phyloP scores from a whole-genome alignment of 2,329 filamentous ascomycete genomes.

The Ophiostoma sp. region DNA sequence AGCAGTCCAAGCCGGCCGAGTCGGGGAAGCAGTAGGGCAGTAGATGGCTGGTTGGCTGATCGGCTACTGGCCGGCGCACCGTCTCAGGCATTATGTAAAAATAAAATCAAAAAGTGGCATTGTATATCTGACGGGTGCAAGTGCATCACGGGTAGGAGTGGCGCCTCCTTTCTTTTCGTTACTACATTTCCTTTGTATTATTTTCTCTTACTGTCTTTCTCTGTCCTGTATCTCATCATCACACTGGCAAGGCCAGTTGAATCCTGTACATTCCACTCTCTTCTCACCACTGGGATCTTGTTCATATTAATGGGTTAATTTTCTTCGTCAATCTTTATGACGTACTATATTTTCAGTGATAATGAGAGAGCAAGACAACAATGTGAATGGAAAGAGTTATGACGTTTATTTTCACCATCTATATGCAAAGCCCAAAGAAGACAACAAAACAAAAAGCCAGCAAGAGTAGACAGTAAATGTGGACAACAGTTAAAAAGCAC shows the following conservation, averaged over 20 bases:
- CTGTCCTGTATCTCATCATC: background rate
- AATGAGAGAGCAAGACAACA: background rate
- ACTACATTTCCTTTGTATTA: background rate
- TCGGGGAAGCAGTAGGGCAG: background rate
- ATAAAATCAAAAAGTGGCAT: background rate
- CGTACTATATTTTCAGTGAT: background rate
- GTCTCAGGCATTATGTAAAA: background rate
- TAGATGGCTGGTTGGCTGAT: background rate
- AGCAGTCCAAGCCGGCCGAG: slow-evolving; percentile 15
- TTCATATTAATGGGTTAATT: background rate
- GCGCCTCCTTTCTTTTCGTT: background rate
- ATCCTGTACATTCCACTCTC: slow-evolving; percentile 22
- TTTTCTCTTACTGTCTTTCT: background rate
- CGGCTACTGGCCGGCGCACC: background rate
- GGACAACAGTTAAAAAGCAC: background rate
- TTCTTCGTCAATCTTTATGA: background rate
- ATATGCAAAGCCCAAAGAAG: background rate
- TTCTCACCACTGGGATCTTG: slow-evolving; percentile 18
- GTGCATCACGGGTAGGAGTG: background rate
- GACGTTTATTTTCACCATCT: slow-evolving; percentile 4
- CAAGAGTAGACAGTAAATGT: background rate
- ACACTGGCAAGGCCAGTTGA: background rate
- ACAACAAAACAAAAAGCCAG: background rate
- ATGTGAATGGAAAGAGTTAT: background rate
- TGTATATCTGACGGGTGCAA: slow-evolving; percentile 4